Percentiles rank a stretch among this genome's conserved stretches.
These are phyloP conservation scores for Scutellaria galericulata DNA, from an alignment of 257 asterid genomes.

Conservation along the genomic window DNA sequence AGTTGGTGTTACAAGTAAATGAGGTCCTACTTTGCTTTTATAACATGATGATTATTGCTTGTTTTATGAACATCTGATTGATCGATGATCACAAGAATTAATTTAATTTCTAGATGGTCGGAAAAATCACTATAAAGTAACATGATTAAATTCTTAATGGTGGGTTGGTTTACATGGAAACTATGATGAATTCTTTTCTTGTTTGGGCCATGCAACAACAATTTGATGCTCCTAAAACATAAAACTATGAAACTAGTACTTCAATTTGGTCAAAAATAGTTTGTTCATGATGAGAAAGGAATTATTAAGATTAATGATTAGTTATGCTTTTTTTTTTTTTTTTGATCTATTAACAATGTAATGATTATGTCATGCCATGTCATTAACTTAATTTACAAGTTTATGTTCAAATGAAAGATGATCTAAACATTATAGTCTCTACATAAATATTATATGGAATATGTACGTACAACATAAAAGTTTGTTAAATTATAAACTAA, in stretches of 20 bases:
- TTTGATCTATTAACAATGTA: no score
- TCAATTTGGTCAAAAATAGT: not conserved
- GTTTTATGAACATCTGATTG: not conserved
- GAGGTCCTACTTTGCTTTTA: conserved; percentile 34
- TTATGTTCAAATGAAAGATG: no score
- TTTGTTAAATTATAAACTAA: not conserved
- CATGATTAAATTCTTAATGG: conserved; percentile 33
- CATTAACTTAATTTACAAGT: no score
- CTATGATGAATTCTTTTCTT: conserved; percentile 22
- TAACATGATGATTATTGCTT: conserved; percentile 21
- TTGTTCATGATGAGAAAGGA: not conserved
- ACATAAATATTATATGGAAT: no score
- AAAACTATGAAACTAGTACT: not conserved
- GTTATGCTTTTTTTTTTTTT: no score
- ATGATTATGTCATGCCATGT: no score
- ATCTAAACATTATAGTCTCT: no score
- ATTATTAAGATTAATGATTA: no score
- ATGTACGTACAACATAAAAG: not conserved
- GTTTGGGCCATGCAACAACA: conserved; percentile 18
- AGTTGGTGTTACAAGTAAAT: conserved; percentile 1
- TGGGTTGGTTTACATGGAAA: conserved; percentile 22
- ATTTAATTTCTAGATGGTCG: conserved; percentile 13
- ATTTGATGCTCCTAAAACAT: conserved; percentile 20
- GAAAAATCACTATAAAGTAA: not conserved
- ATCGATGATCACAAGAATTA: conserved; percentile 12